Conservation (phyloP, 768 basidiomycete genomes). For the Lenzites betulinus region DNA sequence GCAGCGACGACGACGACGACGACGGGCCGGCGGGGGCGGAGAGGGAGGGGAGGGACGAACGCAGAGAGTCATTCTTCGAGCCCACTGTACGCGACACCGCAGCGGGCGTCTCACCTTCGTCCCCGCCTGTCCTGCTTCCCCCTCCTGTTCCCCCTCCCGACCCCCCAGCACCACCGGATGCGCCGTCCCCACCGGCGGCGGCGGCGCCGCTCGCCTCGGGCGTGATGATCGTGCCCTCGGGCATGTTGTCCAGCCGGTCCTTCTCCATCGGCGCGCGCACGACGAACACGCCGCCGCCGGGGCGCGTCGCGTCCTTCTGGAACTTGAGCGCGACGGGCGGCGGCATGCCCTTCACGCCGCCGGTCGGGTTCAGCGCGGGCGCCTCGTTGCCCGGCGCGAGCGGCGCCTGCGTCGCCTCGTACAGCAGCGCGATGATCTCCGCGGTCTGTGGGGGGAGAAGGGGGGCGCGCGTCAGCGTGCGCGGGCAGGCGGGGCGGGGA, state of each 20-base stretch:
- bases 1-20: slow-evolving; percentile 4
- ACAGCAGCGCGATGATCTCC: slow-evolving; percentile 89
- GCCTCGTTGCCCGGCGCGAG: slow-evolving; percentile 45
- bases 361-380: slow-evolving; percentile 77
- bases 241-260: slow-evolving; percentile 41
- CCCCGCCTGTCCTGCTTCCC: slow-evolving; percentile 20
- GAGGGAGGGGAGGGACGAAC: slow-evolving; percentile 11
- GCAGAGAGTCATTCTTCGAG: slow-evolving; percentile 21
- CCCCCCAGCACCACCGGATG: too few relatives aligned
- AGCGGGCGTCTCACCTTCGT: slow-evolving; percentile 49
- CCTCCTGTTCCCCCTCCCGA: not conserved
- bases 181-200: not conserved
- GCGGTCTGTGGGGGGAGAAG: slow-evolving; percentile 67
- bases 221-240: slow-evolving; percentile 56
- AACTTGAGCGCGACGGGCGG: slow-evolving; percentile 60
- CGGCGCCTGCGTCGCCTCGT: slow-evolving; percentile 89
- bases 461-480: slow-evolving; percentile 27
- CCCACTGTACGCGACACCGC: slow-evolving; percentile 18
- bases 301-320: slow-evolving; percentile 75
- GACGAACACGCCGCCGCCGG: slow-evolving; percentile 87
- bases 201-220: slow-evolving; percentile 40
- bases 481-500: slow-evolving; percentile 14
- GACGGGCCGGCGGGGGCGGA: slow-evolving; percentile 13
- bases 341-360: slow-evolving; percentile 59
- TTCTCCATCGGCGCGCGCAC: slow-evolving; percentile 43